A percentile compares a stretch with the other conserved stretches of the same genome.
Evolutionary conservation across 2,329 filamentous ascomycete species (phyloP).

Genomic region (Fusarium sp.): DNA sequence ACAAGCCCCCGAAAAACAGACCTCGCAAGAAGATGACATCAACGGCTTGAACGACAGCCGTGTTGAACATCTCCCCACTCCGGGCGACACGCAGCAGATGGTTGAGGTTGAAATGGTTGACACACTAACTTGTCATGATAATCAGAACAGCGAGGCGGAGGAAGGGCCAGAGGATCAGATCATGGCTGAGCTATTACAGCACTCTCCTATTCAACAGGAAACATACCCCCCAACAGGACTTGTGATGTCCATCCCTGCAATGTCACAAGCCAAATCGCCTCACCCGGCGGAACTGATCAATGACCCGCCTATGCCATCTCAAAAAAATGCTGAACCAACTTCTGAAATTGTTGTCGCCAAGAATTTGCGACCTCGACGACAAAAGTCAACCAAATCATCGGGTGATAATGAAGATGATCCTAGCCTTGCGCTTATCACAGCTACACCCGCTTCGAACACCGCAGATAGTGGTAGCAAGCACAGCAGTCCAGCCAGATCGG

Average conservation of each 20-base stretch:
- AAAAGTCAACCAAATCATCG: conserved; percentile 42
- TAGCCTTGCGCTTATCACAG: conserved; percentile 49
- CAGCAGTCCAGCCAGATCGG: conserved; percentile 36
- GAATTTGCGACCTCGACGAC: conserved; percentile 51
- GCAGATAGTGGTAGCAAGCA: conserved; percentile 30
- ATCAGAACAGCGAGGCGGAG: conserved; percentile 41
- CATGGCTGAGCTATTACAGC: conserved; percentile 50
- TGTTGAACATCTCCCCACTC: conserved; percentile 40
- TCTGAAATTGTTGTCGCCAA: conserved; percentile 49
- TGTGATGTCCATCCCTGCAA: conserved; percentile 23
- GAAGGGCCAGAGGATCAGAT: conserved; percentile 48
- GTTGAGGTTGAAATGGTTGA: conserved; percentile 37
- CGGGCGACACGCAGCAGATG: conserved; percentile 40
- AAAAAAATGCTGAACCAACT: conserved; percentile 28
- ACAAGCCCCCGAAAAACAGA: conserved; percentile 31
- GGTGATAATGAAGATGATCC: conserved; percentile 49
- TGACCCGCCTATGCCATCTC: conserved; percentile 16
- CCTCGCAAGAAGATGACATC: conserved; percentile 23
- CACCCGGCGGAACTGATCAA: conserved; percentile 22
- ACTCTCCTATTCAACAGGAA: conserved; percentile 39
- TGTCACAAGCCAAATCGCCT: conserved; percentile 27
- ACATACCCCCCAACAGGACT: conserved; percentile 19
- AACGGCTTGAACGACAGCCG: conserved; percentile 22
- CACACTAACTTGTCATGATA: conserved; percentile 16
- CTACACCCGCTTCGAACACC: conserved; percentile 28